Base-by-base conservation (phyloP, 2,329 filamentous ascomycete species). In the Aspergillus viridinutans region DNA sequence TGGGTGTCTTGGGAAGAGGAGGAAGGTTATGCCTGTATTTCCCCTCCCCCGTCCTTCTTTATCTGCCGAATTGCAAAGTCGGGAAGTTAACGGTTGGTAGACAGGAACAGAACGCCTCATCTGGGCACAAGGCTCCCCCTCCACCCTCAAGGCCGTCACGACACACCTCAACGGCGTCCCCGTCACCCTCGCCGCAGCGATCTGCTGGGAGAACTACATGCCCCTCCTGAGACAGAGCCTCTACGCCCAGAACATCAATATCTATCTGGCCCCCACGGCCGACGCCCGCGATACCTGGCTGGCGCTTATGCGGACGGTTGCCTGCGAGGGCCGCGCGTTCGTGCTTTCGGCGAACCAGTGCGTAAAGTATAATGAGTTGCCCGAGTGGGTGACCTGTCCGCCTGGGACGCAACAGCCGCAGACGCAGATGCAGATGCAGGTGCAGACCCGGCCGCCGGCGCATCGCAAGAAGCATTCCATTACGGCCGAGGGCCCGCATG, bases 141-240 rank as follows among this genome's bases (percentile, higher is more conserved):
- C 84, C 0, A 94, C 90, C 3, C 81, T 97, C 28, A 85, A 85
- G 60, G 92, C 92, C 3, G 85, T 96, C 1, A 88, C 85, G 26
- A 92, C 91, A 1, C 84, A 80, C 25, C 91, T 97, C 71, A 87
- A 88, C 59, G 91, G 90, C 51, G 84, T 92, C 2, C 86, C 85
- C 61, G 76, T 97, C 58, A 93, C 90, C 56, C 83, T 97, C 58
- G 92, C 88, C 0, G 86, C 89, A 3, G 93, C 92, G 3, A 95
- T 97, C 63, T 96, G 92, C 79, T 97, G 92, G 92, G 92, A 97
- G 74, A 96, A 90, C 73, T 96, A 93, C 76, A 97, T 96, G 92
- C 92, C 92, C 0, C 78, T 97, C 20, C 80, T 97, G 7, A 84
- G 93, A 20, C 89, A 96, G 70, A 83, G 85, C 17, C 80, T 97